A percentile compares a stretch with the other conserved stretches of the same genome.
phyloP scores from a whole-genome alignment of 208 protist genomes.

The Crithidia fasciculata region DNA sequence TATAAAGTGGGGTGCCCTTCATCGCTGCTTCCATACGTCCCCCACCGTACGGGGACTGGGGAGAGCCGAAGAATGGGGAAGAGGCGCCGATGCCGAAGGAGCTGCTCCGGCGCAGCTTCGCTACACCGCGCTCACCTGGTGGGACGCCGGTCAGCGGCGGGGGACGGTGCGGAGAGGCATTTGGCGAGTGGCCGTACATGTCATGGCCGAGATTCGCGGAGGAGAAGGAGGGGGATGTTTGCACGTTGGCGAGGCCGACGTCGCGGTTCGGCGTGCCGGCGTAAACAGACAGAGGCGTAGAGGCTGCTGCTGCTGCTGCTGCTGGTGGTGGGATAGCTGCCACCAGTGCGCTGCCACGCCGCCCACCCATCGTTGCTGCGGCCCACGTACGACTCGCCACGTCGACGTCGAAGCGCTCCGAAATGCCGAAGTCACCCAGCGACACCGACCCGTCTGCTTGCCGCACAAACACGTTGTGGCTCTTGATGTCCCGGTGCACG shows the following conservation, averaged over 20 bases:
- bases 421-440: conserved; percentile 90
- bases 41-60: conserved; percentile 8
- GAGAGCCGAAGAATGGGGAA: conserved; percentile 5
- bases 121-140: not conserved
- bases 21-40: conserved; percentile 51
- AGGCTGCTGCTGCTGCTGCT: too few relatives aligned
- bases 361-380: conserved; percentile 5
- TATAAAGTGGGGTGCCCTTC: conserved; percentile 96
- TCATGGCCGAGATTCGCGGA: not conserved
- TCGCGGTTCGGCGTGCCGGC: not conserved
- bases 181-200: not conserved
- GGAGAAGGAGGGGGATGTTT: not conserved
- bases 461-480: conserved; percentile 90
- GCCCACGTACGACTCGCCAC: conserved; percentile 38
- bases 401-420: conserved; percentile 74
- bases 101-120: not conserved
- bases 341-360: not conserved
- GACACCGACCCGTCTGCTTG: conserved; percentile 53
- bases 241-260: not conserved
- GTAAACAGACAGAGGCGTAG: too few relatives aligned
- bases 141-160: not conserved
- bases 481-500: conserved; percentile 91
- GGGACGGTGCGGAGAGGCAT: conserved; percentile 3
- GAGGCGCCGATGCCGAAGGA: not conserved
- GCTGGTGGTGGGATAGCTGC: too few relatives aligned